Base-by-base conservation (phyloP, 129 eudicot genomes). In the Saussurea involucrata region DNA sequence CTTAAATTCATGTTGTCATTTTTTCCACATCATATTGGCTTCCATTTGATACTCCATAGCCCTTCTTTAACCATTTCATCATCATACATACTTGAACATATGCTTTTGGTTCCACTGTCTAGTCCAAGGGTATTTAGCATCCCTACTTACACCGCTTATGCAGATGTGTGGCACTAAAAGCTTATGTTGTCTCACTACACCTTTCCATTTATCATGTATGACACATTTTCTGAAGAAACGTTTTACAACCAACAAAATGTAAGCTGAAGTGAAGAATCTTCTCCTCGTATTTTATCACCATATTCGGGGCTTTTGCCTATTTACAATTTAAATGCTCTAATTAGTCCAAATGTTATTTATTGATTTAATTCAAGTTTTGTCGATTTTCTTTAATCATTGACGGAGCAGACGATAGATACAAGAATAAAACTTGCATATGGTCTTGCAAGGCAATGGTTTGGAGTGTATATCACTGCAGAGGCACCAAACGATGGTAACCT, bases 361-460 rank as follows among this genome's bases (percentile, higher is more conserved):
- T 76, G 72, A 29, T 83, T 15, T 58, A 64, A 7, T 78, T 65
- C 69, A 58, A 57, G 13, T 68, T 71, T 49, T 80, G 66, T 76
- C 79, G 67, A 77, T 75, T 63, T 74, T 28, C 60, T 66, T 18
- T 33, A 36, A 34, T 53, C 65, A 68, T 72, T 18, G 29, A 55
- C 71, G 71, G 73, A 60, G 66, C 91, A 90, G 98, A 91, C 91
- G 4, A 89, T 95, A 79, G 92, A 86, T 83, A 91, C 98, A 72
- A 91, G 97, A 88, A 89, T 91, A 77, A 89, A 84, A 77, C 92
- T 95, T 81, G 96, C 97, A 37, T 85, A 89, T 86, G 96, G 92
- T 64, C 97, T 95, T 77, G 98, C 98, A 76, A 86, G 96, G 58
- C 98, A 91, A 89, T 95, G 98, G 98, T 95, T 95, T 89, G 98